Evolutionary conservation across 495 filamentous ascomycete species (phyloP), one percentile per base, ranked within the genome.

Genomic region (Penicillium coprophilum): DNA sequence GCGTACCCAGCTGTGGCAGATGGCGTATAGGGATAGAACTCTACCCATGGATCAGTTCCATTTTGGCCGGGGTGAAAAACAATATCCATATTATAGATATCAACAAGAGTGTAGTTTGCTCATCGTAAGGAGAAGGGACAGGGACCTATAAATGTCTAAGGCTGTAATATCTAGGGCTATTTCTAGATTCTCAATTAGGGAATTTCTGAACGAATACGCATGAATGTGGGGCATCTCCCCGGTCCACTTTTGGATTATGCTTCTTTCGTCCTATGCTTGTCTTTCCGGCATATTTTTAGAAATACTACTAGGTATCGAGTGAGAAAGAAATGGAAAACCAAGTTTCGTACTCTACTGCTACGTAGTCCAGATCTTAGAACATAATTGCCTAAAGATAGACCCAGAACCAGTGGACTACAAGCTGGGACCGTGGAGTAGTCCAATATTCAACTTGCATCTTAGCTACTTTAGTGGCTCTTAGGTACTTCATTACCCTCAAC

Each of bases 21-120:
- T 5, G 80, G 80, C 28, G 60, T 71, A 53, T 81, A 82, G 4
- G 73, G 70, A 58, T 78, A 82, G 62, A 80, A 72, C 6, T 76
- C 73, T 44, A 75, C 71, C 53, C 51, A 64, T 19, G 71, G 71
- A 17, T 32, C 15, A 11, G 65, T 67, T 40, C 71, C 71, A 38
- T 74, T 72, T 12, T 62, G 50, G 56, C 66, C 68, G 5, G 62
- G 55, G 40, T 72, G 70, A 52, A 54, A 71, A 36, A 63, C 65
- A 52, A 74, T 68, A 41, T 74, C 71, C 71, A 74, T 74, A 20
- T 44, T 59, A 10, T 1, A 6, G 32, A 36, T 36, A 2, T 6
- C 12, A 36, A 34, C 45, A 23, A 55, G 34, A 21, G 19, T 28
- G 31, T 10, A 24, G 23, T 23, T 11, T 21, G 38, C 6, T 55